These are phyloP conservation scores for Boletellus emodensis DNA, from an alignment of 768 basidiomycete genomes.

Conservation along the genomic window DNA sequence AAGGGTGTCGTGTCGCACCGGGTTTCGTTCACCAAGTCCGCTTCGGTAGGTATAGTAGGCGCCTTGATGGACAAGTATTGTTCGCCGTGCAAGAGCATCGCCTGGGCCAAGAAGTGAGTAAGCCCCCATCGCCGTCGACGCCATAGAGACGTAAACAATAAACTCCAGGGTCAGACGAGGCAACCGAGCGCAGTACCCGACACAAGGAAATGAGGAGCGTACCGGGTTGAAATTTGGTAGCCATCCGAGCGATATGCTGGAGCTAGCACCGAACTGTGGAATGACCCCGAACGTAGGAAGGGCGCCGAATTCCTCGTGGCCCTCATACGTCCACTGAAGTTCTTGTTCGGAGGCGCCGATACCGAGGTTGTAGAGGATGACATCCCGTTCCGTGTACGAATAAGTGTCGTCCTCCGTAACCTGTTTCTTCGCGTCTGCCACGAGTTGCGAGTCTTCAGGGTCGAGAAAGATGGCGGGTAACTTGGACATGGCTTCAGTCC, in stretches of 20 bases:
- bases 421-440: conserved; percentile 75
- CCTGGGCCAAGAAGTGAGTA: conserved; percentile 39
- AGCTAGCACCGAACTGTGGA: conserved; percentile 79
- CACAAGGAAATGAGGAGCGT: conserved; percentile 19
- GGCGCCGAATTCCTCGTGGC: conserved; percentile 77
- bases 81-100: conserved; percentile 96
- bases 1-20: conserved; percentile 42
- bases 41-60: conserved; percentile 77
- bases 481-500: conserved; percentile 26
- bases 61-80: conserved; percentile 87
- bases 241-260: conserved; percentile 71
- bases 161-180: not conserved
- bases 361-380: conserved; percentile 93
- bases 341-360: conserved; percentile 92
- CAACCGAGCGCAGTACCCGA: too few relatives aligned
- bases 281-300: conserved; percentile 95
- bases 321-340: conserved; percentile 88
- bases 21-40: conserved; percentile 69
- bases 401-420: conserved; percentile 54
- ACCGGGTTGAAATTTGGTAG: conserved; percentile 95
- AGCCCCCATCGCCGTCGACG: not conserved
- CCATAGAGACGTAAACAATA: not conserved
- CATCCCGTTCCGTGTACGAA: conserved; percentile 82
- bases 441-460: conserved; percentile 76
- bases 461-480: conserved; percentile 60